phyloP scores from a whole-genome alignment of 2,329 filamentous ascomycete species.

The Mariannaea elegans region DNA sequence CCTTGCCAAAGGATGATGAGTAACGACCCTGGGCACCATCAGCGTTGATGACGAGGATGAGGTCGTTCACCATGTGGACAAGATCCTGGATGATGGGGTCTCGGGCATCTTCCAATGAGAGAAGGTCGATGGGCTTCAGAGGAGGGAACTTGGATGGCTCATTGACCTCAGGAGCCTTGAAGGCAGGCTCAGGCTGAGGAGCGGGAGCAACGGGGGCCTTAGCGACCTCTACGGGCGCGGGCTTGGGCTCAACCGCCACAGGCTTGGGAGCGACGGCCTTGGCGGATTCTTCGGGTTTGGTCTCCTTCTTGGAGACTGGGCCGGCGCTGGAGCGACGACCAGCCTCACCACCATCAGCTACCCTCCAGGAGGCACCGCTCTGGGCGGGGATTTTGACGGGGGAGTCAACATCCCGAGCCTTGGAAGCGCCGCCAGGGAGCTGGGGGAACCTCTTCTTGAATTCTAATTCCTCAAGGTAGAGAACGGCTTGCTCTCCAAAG shows the following conservation, averaged over 20 bases:
- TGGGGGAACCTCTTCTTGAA: conserved; percentile 84
- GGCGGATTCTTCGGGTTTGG: conserved; percentile 39
- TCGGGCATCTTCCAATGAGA: conserved; percentile 77
- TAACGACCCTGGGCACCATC: conserved; percentile 83
- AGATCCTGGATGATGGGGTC: conserved; percentile 93
- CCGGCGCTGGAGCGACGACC: conserved; percentile 69
- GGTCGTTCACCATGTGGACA: conserved; percentile 93
- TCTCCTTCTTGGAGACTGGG: conserved; percentile 43
- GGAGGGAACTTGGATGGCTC: conserved; percentile 72
- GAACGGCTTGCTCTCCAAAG: conserved; percentile 91
- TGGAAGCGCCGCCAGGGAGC: conserved; percentile 55
- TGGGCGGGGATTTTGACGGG: conserved; percentile 85
- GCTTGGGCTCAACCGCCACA: conserved; percentile 30
- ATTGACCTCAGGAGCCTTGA: conserved; percentile 69
- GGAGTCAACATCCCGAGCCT: conserved; percentile 65
- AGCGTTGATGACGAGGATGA: conserved; percentile 92
- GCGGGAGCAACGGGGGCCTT: conserved; percentile 42
- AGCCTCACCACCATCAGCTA: conserved; percentile 68
- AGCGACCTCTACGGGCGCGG: conserved; percentile 40
- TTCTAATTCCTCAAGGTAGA: conserved; percentile 95
- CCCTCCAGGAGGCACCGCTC: conserved; percentile 84
- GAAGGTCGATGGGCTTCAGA: conserved; percentile 77
- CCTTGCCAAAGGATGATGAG: conserved; percentile 80
- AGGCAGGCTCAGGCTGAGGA: conserved; percentile 43
- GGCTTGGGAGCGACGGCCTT: conserved; percentile 46